Evolutionary conservation across 2,329 filamentous ascomycete genomes (phyloP).

Genomic region (Colletotrichum gigasporum): DNA sequence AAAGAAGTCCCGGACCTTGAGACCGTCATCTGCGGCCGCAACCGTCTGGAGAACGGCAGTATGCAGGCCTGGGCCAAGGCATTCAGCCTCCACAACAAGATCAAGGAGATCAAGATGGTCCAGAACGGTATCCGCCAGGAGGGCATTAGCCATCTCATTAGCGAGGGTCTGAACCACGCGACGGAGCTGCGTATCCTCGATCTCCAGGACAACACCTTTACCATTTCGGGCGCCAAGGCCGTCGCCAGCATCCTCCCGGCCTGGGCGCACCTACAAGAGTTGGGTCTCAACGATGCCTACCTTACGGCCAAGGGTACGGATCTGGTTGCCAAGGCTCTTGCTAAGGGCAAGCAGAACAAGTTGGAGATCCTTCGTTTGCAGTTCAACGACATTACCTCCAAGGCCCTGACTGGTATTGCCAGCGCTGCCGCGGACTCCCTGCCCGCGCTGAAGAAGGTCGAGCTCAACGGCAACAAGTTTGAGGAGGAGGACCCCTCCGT

Average conservation of each 20-base stretch:
- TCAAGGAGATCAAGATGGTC: conserved; percentile 94
- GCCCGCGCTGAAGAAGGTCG: conserved; percentile 82
- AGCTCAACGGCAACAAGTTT: conserved; percentile 97
- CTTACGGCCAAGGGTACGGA: conserved; percentile 81
- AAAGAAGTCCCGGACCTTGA: conserved; percentile 84
- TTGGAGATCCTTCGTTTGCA: conserved; percentile 86
- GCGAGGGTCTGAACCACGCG: conserved; percentile 79
- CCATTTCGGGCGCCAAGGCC: conserved; percentile 79
- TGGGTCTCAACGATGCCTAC: conserved; percentile 90
- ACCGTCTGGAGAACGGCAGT: conserved; percentile 92
- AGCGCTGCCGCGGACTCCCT: conserved; percentile 74
- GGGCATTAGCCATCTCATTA: conserved; percentile 84
- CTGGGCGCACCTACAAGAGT: conserved; percentile 82
- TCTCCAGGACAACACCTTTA: conserved; percentile 98
- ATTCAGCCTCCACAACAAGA: conserved; percentile 82
- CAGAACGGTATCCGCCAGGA: conserved; percentile 97
- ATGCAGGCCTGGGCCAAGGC: conserved; percentile 95
- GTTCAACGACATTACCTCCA: conserved; percentile 91
- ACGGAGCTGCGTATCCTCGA: conserved; percentile 79
- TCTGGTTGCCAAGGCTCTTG: conserved; percentile 77
- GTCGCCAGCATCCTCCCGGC: conserved; percentile 77
- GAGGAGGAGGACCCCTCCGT: conserved; percentile 83
- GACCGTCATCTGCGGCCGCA: conserved; percentile 97
- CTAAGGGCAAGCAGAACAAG: conserved; percentile 78
- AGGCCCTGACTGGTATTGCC: conserved; percentile 77